These are phyloP conservation scores for Eimeria mitis DNA, from an alignment of 169 alveolate species.

Conservation along the genomic window DNA sequence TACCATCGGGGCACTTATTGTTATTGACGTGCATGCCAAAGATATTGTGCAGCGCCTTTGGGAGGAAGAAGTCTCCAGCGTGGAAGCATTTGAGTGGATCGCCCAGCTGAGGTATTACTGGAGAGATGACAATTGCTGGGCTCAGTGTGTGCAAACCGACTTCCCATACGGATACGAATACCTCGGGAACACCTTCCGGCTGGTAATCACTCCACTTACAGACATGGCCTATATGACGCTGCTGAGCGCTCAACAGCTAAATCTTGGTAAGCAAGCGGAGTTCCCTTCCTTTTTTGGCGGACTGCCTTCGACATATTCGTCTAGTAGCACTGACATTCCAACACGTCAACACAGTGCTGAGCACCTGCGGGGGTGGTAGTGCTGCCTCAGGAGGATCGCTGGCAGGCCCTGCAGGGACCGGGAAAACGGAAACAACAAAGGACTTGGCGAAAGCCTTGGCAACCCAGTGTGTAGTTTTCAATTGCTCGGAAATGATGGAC, in stretches of 20 bases:
- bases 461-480: conserved; percentile 97
- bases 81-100: conserved; percentile 86
- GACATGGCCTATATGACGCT: conserved; percentile 98
- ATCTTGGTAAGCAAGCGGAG: conserved; percentile 89
- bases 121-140: conserved; percentile 95
- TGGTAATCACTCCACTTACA: conserved; percentile 98
- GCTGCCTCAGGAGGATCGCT: conserved; percentile 92
- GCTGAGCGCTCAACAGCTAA: conserved; percentile 96
- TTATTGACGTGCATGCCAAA: conserved; percentile 97
- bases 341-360: background rate
- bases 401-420: conserved; percentile 99
- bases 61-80: conserved; percentile 83
- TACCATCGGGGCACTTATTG: conserved; percentile 95
- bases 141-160: conserved; percentile 91
- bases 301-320: background rate
- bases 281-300: background rate
- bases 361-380: background rate
- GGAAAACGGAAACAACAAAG: conserved; percentile 99
- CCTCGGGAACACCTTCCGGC: conserved; percentile 97
- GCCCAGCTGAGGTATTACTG: conserved; percentile 97
- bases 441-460: conserved; percentile 98
- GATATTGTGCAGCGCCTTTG: conserved; percentile 94
- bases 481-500: conserved; percentile 98
- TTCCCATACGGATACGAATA: conserved; percentile 97
- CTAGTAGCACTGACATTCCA: background rate